Evolutionary conservation across 1,284 basidiomycete species (phyloP).

Genomic region (Filobasidium uniguttulatum): DNA sequence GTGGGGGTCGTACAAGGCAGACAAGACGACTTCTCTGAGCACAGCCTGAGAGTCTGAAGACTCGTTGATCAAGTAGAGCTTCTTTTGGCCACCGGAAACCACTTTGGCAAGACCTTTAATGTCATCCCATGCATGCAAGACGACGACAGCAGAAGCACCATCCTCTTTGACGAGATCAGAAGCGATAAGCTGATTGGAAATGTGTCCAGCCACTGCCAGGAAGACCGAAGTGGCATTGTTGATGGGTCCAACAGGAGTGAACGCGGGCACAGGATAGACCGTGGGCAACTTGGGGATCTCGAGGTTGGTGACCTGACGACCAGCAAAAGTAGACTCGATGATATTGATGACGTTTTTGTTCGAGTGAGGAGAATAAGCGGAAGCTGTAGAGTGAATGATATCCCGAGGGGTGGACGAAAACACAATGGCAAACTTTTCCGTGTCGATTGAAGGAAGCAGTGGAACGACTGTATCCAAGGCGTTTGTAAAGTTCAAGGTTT

Average conservation of each 20-base stretch:
- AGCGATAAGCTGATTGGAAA: slow-evolving; percentile 2
- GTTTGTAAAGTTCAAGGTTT: slow-evolving; percentile 48
- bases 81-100: slow-evolving; percentile 17
- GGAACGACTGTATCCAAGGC: slow-evolving; percentile 57
- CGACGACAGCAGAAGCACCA: slow-evolving; percentile 21
- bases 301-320: slow-evolving; percentile 27
- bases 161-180: not conserved
- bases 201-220: slow-evolving; percentile 20
- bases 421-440: slow-evolving; percentile 57
- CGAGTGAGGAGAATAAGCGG: slow-evolving; percentile 21
- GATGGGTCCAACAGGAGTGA: slow-evolving; percentile 19
- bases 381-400: slow-evolving; percentile 51
- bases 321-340: slow-evolving; percentile 32
- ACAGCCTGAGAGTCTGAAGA: slow-evolving; percentile 28
- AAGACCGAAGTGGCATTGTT: slow-evolving; percentile 23
- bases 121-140: slow-evolving; percentile 2
- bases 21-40: slow-evolving; percentile 28
- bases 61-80: slow-evolving; percentile 25
- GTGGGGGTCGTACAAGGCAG: slow-evolving; percentile 31
- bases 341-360: slow-evolving; percentile 25
- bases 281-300: slow-evolving; percentile 24
- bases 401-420: slow-evolving; percentile 63
- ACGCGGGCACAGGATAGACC: slow-evolving; percentile 18
- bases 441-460: slow-evolving; percentile 48
- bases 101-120: not conserved